Evolutionary conservation across 2,329 filamentous ascomycete species (phyloP).

Genomic region (Beauveria pseudobassiana): DNA sequence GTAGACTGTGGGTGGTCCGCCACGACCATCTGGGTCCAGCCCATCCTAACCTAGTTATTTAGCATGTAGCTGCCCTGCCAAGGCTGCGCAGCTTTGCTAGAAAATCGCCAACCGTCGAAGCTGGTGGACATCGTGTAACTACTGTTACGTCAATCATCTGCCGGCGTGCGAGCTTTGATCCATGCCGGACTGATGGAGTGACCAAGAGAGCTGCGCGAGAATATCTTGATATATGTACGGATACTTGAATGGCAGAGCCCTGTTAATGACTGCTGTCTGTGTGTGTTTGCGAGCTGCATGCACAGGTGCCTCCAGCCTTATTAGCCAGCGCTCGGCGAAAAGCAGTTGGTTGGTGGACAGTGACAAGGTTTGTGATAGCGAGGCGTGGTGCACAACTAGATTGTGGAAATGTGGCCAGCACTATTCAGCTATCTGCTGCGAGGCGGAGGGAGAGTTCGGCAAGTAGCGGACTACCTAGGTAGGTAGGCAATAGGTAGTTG

Average conservation of each 20-base stretch:
- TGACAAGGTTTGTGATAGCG: background rate
- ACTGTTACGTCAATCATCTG: too few relatives aligned
- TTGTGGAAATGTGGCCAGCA: background rate
- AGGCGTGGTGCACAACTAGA: background rate
- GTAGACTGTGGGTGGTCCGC: background rate
- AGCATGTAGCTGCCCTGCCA: background rate
- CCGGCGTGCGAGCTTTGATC: too few relatives aligned
- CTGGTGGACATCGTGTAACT: background rate
- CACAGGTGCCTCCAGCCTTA: background rate
- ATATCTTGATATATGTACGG: too few relatives aligned
- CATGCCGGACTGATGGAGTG: background rate
- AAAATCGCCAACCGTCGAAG: background rate
- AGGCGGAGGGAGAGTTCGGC: background rate
- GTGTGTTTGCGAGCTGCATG: background rate
- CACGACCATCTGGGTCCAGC: background rate
- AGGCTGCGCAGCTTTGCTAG: constrained; percentile 1
- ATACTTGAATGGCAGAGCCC: too few relatives aligned
- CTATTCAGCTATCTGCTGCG: too few relatives aligned
- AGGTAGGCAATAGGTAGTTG: background rate
- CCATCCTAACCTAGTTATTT: background rate
- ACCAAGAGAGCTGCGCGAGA: background rate
- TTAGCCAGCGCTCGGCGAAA: background rate
- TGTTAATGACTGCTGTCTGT: background rate
- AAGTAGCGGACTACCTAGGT: background rate
- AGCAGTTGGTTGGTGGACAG: background rate